Base-by-base conservation (phyloP, 2,329 filamentous ascomycete genomes). In the Colletotrichum noveboracense region DNA sequence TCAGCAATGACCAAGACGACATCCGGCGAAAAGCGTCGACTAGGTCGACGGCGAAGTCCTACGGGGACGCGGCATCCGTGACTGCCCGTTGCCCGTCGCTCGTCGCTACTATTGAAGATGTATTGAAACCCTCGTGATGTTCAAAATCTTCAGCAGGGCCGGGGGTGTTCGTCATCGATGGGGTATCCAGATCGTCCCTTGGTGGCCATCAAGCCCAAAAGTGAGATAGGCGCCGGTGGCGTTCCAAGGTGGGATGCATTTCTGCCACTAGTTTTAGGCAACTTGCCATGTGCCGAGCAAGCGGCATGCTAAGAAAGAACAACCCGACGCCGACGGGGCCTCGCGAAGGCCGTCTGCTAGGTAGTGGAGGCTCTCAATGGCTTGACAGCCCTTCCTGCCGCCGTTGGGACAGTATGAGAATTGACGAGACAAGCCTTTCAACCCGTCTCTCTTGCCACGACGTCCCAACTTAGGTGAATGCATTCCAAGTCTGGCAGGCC, bases 211-310 rank as follows among this genome's bases (percentile, higher is more conserved):
- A 24, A 55, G 13, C 68, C 60, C 28, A 32, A 36, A 32, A 30
- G 43, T 43, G 38, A 48, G 30, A 21, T 61, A 34, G 18, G 36
- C 61, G 62, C 43, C 32, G 36, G 73, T 73, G 70, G 73, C 73
- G 70, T 75, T 36, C 38, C 12, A 38, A 32, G 38, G 56, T 43
- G 32, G 69, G 64, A 65, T 73, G 43, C 58, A 67, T 71, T 48
- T 9, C 60, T 30, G 60, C 64, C 64, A 60, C 70, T 68, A 58
- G 70, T 58, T 60, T 36, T 36, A 56, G 64, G 48, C 52, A 48
- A 60, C 48, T 69, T 69, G 32, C 48, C 73, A 69, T 73, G 64
- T 75, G 73, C 55, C 70, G 64, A 68, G 56, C 43, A 56, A 64
- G 38, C 64, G 62, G 69, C 52, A 72, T 36, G 61, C 70, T 60